phyloP scores from a whole-genome alignment of 139 green algal genomes.

The Tetraselmis striata region DNA sequence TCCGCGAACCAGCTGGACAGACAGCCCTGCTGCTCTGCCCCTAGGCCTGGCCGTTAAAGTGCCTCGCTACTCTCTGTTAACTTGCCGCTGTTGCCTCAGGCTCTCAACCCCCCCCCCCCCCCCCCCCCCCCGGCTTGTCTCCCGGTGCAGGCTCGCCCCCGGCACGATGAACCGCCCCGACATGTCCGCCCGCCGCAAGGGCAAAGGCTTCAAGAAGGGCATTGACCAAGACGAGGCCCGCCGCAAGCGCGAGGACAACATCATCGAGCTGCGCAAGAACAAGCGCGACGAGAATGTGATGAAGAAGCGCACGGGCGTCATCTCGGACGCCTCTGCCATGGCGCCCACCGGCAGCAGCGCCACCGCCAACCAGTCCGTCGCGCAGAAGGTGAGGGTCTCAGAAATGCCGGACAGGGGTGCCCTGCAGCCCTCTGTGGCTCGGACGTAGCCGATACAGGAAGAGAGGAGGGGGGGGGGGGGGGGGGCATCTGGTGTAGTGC shows the following conservation, averaged over 20 bases:
- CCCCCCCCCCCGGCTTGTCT: too few species aligned
- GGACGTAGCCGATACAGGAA: not conserved
- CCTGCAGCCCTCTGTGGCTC: not conserved
- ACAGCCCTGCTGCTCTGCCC: too few species aligned
- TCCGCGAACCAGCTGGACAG: too few species aligned
- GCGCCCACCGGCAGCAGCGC: not conserved
- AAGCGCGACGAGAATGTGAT: conserved; percentile 96
- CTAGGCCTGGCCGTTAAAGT: too few species aligned
- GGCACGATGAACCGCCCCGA: not conserved
- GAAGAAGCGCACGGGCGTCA: conserved; percentile 85
- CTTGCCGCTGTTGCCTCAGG: too few species aligned
- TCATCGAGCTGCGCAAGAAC: conserved; percentile 93
- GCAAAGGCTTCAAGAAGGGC: conserved; percentile 77
- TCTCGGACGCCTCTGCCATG: conserved; percentile 11
- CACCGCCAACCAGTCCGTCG: conserved; percentile 4
- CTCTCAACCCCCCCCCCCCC: too few species aligned
- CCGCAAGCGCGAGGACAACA: conserved; percentile 93
- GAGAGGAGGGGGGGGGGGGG: too few species aligned
- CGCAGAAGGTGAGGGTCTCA: conserved; percentile 30
- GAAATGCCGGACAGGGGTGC: not conserved
- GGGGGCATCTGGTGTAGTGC: too few species aligned
- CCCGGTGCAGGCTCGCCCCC: too few species aligned
- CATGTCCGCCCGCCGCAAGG: not conserved
- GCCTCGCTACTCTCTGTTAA: too few species aligned
- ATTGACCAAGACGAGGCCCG: conserved; percentile 88